A percentile compares a stretch with the other conserved stretches of the same genome.
Conservation (phyloP, 495 filamentous ascomycete genomes). For the Lentithecium fluviatile region DNA sequence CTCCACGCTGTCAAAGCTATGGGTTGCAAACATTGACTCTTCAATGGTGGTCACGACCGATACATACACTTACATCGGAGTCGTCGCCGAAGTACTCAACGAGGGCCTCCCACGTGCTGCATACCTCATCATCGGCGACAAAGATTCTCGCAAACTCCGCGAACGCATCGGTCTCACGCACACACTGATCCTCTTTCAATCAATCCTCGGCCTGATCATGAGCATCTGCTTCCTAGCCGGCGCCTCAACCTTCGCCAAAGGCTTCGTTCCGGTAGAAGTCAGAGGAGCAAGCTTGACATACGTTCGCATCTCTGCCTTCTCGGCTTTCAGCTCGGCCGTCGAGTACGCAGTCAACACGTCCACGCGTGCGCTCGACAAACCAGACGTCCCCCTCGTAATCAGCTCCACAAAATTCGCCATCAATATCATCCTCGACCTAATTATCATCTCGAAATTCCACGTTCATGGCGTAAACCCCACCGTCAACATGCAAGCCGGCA, state of each 20-base stretch:
- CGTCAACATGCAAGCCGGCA: slow-evolving; percentile 62
- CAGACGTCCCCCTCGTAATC: slow-evolving; percentile 71
- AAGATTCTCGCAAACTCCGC: slow-evolving; percentile 51
- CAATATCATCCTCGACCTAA: slow-evolving; percentile 69
- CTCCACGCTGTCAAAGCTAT: slow-evolving; percentile 67
- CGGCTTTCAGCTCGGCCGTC: slow-evolving; percentile 60
- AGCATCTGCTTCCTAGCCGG: slow-evolving; percentile 60
- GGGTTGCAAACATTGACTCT: slow-evolving; percentile 69
- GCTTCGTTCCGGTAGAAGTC: slow-evolving; percentile 64
- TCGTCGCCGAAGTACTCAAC: slow-evolving; percentile 67
- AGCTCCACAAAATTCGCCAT: slow-evolving; percentile 60
- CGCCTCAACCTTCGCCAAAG: slow-evolving; percentile 54
- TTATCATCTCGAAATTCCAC: slow-evolving; percentile 69
- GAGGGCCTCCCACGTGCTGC: slow-evolving; percentile 70
- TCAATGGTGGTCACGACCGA: slow-evolving; percentile 68
- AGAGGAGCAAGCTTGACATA: slow-evolving; percentile 59
- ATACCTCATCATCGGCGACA: slow-evolving; percentile 70
- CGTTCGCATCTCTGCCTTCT: slow-evolving; percentile 64
- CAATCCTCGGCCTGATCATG: slow-evolving; percentile 57
- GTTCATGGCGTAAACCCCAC: slow-evolving; percentile 55
- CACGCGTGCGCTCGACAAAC: slow-evolving; percentile 67
- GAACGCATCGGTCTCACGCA: slow-evolving; percentile 61
- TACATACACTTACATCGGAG: slow-evolving; percentile 61
- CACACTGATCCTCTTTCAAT: slow-evolving; percentile 63
- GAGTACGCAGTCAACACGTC: slow-evolving; percentile 61